Evolutionary conservation across 179 eudicot genomes (phyloP).

Genomic region (Drosera spatulata): DNA sequence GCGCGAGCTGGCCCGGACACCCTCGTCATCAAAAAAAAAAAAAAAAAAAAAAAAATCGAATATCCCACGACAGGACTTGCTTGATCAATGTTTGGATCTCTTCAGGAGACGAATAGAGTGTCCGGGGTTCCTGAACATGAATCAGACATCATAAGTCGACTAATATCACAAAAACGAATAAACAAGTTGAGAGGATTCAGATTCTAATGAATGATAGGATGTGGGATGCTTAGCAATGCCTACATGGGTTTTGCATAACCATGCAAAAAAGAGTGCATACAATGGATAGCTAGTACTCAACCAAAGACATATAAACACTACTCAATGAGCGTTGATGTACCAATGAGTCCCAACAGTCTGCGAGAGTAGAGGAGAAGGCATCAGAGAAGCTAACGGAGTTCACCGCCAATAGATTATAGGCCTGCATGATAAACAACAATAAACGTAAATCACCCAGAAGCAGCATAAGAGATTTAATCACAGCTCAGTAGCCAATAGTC

Average conservation of each 20-base stretch:
- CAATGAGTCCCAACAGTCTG: slow-evolving; percentile 52
- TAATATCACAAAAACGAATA: neutral
- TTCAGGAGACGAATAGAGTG: slow-evolving; percentile 56
- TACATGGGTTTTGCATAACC: neutral
- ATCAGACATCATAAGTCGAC: neutral
- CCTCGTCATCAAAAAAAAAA: too few relatives aligned
- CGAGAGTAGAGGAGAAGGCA: slow-evolving; percentile 42
- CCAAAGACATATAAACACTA: neutral
- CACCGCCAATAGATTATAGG: slow-evolving; percentile 42
- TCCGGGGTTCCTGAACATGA: slow-evolving; percentile 46
- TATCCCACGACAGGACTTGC: slow-evolving; percentile 94
- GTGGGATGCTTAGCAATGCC: neutral
- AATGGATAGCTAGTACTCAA: neutral
- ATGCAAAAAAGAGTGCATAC: too few relatives aligned
- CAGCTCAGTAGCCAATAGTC: too few relatives aligned
- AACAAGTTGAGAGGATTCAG: neutral
- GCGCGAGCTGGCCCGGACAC: too few relatives aligned
- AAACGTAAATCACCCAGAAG: neutral
- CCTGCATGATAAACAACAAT: slow-evolving; percentile 29
- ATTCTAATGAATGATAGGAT: neutral
- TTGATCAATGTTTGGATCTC: slow-evolving; percentile 62
- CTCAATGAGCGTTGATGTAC: slow-evolving; percentile 20
- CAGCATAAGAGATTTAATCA: neutral
- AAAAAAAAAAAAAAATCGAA: too few relatives aligned
- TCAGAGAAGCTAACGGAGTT: slow-evolving; percentile 64